Evolutionary conservation across 1,139 yeast genomes (phyloP), one percentile per base, ranked within the genome.

Genomic region (Taphrina sp.): DNA sequence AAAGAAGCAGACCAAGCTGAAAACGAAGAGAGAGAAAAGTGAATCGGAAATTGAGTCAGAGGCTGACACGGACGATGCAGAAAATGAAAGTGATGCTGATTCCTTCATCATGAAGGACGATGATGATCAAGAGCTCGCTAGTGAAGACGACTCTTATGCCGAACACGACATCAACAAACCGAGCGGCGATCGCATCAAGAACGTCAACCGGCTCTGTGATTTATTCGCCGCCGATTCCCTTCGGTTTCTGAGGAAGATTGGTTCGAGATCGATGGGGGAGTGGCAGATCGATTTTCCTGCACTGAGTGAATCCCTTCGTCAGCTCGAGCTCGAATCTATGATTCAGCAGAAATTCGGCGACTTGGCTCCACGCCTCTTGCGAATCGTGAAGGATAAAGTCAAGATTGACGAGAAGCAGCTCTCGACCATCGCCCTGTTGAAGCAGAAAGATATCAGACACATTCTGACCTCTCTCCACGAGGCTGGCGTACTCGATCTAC

Each of bases 391-490:
- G 61, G 77, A 78, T 4, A 76, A 81, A 64, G 81, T 82, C 62
- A 74, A 88, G 58, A 85, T 84, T 2, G 95, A 94, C 61, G 97
- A 92, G 66, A 88, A 89, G 65, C 76, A 83, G n/a, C 43, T 61
- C 16, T 61, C 61, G 8, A 46, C 59, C 3, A 72, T 80, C 16
- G 94, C 92, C 0, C 71, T 92, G 56, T 75, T 90, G 69, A 85
- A 80, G 62, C 94, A 87, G 58, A 80, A 80, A 61, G 85, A 83
- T 29, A 87, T 89, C 5, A 76, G 96, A 60, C 80, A 68, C 42
- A 66, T 67, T 33, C 64, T 71, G 47, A 63, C 70, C 16, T 66
- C 68, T 17, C 64, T 73, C 38, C 74, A 72, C 55, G 64, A 62
- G 22, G 63, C 65, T 44, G 76, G 76, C 7, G 70, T 73, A 44